Percentiles rank a stretch among this genome's conserved stretches.
These are phyloP conservation scores for Parachaetomium inaequale DNA, from an alignment of 495 filamentous ascomycete genomes.

Conservation along the genomic window DNA sequence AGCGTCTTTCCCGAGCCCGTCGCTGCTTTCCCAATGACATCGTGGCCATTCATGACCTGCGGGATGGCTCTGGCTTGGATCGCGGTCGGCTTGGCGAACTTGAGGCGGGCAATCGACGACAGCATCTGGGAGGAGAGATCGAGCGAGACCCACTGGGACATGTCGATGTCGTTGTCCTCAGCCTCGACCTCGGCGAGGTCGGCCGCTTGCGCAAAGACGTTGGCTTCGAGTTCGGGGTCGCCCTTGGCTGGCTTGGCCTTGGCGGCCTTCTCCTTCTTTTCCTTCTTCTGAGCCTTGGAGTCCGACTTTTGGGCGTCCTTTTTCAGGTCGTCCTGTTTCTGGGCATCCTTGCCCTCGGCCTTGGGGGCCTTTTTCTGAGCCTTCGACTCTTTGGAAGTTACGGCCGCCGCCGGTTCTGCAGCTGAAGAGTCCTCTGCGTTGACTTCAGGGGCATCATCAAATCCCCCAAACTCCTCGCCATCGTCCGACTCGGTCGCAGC, in stretches of 20 bases:
- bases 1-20: constrained; percentile 84
- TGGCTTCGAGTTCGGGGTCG: constrained; percentile 41
- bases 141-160: constrained; percentile 74
- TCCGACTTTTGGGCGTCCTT: constrained; percentile 7
- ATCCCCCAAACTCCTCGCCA: constrained; percentile 53
- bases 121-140: constrained; percentile 65
- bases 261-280: constrained; percentile 31
- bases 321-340: not conserved
- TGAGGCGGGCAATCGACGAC: constrained; percentile 69
- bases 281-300: constrained; percentile 22
- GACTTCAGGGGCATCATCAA: constrained; percentile 40
- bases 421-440: constrained; percentile 8
- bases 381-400: constrained; percentile 11
- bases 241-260: constrained; percentile 34
- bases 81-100: constrained; percentile 71
- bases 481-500: constrained; percentile 23
- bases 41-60: constrained; percentile 66
- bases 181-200: constrained; percentile 38
- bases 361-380: constrained; percentile 15
- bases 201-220: constrained; percentile 40
- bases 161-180: constrained; percentile 48
- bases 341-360: constrained; percentile 10
- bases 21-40: constrained; percentile 76
- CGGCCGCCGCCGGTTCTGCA: not conserved
- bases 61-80: constrained; percentile 79